These are phyloP conservation scores for Eimeria maxima DNA, from an alignment of 169 alveolate genomes.

Conservation along the genomic window DNA sequence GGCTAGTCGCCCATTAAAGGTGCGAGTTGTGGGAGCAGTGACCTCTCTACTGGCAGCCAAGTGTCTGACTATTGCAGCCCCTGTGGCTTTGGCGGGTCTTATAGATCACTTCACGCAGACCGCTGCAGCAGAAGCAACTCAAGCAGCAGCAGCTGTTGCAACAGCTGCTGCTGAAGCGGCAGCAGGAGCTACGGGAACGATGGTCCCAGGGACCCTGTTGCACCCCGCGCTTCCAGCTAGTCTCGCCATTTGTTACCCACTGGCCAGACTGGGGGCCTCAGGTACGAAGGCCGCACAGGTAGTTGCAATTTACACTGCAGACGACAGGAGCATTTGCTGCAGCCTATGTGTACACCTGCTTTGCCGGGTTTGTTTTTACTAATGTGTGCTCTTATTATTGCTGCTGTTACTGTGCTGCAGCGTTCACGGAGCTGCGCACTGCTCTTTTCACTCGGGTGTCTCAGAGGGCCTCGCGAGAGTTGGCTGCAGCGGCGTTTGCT, in stretches of 20 bases:
- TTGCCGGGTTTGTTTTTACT: neutral
- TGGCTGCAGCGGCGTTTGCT: constrained; percentile 83
- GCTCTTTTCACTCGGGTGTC: constrained; percentile 87
- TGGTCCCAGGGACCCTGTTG: neutral
- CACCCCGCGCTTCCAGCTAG: constrained; percentile 66
- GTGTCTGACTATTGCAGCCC: constrained; percentile 87
- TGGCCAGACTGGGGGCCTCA: constrained; percentile 78
- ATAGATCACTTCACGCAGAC: constrained; percentile 81
- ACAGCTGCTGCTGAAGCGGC: constrained; percentile 55
- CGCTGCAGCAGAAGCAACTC: constrained; percentile 35
- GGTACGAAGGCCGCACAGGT: constrained; percentile 14
- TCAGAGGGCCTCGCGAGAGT: constrained; percentile 85
- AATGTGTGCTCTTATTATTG: neutral
- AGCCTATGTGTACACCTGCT: neutral
- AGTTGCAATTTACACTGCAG: neutral
- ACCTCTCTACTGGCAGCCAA: constrained; percentile 83
- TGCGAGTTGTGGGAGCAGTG: constrained; percentile 65
- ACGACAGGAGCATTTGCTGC: neutral
- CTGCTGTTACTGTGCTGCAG: constrained; percentile 76
- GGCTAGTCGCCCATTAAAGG: neutral
- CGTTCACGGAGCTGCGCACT: constrained; percentile 86
- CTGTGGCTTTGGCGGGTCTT: constrained; percentile 84
- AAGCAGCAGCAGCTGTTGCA: constrained; percentile 11
- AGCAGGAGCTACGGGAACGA: neutral
- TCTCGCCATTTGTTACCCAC: constrained; percentile 51